These are phyloP conservation scores for Lepraria neglecta DNA, from an alignment of 495 filamentous ascomycete genomes.

Conservation along the genomic window DNA sequence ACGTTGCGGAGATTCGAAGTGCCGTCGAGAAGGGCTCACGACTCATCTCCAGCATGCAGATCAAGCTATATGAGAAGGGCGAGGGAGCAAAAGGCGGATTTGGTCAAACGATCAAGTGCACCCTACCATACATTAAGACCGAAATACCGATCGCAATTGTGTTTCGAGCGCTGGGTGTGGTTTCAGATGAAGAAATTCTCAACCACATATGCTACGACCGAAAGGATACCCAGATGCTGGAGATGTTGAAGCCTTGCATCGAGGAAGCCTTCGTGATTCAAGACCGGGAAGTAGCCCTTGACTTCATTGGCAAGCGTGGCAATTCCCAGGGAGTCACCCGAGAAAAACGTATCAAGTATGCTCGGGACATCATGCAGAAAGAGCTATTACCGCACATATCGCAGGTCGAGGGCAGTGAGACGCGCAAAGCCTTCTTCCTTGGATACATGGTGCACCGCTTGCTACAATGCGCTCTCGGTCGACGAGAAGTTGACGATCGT, in stretches of 20 bases:
- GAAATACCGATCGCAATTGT: slow-evolving; percentile 92
- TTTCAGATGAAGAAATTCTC: slow-evolving; percentile 95
- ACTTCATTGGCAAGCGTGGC: slow-evolving; percentile 91
- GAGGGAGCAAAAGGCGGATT: slow-evolving; percentile 69
- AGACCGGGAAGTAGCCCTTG: slow-evolving; percentile 88
- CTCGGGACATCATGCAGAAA: slow-evolving; percentile 90
- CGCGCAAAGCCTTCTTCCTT: slow-evolving; percentile 94
- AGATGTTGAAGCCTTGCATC: slow-evolving; percentile 93
- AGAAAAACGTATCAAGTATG: slow-evolving; percentile 83
- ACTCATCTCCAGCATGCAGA: slow-evolving; percentile 79
- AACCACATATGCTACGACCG: slow-evolving; percentile 96
- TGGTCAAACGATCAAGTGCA: slow-evolving; percentile 81
- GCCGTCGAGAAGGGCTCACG: slow-evolving; percentile 93
- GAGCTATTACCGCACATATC: slow-evolving; percentile 96
- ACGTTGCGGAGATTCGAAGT: slow-evolving; percentile 91
- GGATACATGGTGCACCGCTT: slow-evolving; percentile 98
- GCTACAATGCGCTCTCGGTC: slow-evolving; percentile 82
- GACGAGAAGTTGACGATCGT: slow-evolving; percentile 88
- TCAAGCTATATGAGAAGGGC: slow-evolving; percentile 82
- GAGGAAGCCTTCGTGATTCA: slow-evolving; percentile 96
- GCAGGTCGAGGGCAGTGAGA: slow-evolving; percentile 92
- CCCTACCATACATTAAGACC: slow-evolving; percentile 84
- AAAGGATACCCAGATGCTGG: slow-evolving; percentile 92
- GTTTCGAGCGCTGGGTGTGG: slow-evolving; percentile 90
- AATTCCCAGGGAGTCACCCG: slow-evolving; percentile 66